Base-by-base conservation (phyloP, 2,329 filamentous ascomycete species). In the Cylindrodendrum hubeiense region DNA sequence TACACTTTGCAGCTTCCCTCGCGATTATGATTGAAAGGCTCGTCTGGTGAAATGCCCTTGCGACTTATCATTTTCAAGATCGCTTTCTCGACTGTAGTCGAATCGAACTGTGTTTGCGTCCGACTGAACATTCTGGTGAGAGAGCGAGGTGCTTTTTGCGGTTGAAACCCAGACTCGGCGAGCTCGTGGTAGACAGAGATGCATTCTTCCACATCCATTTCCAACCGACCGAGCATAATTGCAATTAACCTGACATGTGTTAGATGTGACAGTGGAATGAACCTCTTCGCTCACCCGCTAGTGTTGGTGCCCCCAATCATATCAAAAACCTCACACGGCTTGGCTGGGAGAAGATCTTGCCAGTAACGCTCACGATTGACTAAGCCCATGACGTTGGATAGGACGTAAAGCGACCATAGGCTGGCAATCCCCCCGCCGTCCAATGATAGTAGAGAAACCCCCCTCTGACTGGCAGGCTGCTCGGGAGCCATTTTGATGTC, bases 261-360 rank as follows among this genome's bases (percentile, higher is more conserved):
- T 34, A 34, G 33, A 34, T 34, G 33, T 10, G 33, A 12, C 17
- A 24, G 19, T 2, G 24, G 22, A 28, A 34, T n/a, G 24, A 13
- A 22, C 5, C 3, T 10, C 5, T n/a, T 24, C 3, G 28, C n/a
- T 24, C 24, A 59, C 49, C 49, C 63, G 3, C 63, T 53, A 9
- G 59, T 66, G 33, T 59, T 47, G 6, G 49, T 47, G 2, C 63
- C 63, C 12, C 52, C 63, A 0, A 52, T 66, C 2, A 59, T 10
- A 22, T 66, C 53, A 26, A 63, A 66, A 3, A 63, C 7, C 6
- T 66, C 53, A 6, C 26, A 50, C 6, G 59, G 53, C 19, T 59
- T 59, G 33, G 10, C 10, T 13, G 33, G 33, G 15, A 13, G 33
- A 34, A 34, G 9, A 13, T 3, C 5, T 34, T 34, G 33, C 15